These are phyloP conservation scores for Xylaria hypoxylon DNA, from an alignment of 2,329 filamentous ascomycete genomes.

Conservation along the genomic window DNA sequence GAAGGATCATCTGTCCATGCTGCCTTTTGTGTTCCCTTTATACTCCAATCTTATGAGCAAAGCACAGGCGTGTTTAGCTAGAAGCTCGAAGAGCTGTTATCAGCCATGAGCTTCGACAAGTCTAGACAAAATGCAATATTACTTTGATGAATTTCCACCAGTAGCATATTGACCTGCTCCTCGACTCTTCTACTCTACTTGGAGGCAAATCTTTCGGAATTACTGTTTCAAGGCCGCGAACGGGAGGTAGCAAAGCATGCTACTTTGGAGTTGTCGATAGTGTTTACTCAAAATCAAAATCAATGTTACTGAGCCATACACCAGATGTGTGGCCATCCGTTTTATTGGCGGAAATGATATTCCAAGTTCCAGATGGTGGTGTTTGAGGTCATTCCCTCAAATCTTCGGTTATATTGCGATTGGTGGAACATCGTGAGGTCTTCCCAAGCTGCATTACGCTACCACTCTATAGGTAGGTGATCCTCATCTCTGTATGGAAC, in stretches of 20 bases:
- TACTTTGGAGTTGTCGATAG: constrained; percentile 2
- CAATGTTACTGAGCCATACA: neutral
- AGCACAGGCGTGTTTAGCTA: neutral
- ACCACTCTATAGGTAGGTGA: neutral
- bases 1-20: constrained; percentile 5
- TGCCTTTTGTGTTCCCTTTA: constrained; percentile 11
- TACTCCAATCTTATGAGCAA: constrained; percentile 2
- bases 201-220: neutral
- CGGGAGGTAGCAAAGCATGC: constrained; percentile 18
- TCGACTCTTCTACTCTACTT: neutral
- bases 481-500: neutral
- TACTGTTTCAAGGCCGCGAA: neutral
- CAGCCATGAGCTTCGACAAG: neutral
- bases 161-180: constrained; percentile 15
- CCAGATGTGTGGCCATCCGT: neutral
- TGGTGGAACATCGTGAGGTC: constrained; percentile 32
- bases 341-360: constrained; percentile 34
- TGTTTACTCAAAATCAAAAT: neutral
- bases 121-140: neutral
- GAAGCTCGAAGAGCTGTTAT: neutral
- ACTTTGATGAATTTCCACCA: constrained; percentile 32
- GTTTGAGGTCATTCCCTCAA: constrained; percentile 9
- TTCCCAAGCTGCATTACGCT: constrained; percentile 2
- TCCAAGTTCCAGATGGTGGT: constrained; percentile 7
- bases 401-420: constrained; percentile 9